Base-by-base conservation (phyloP, 1,284 basidiomycete genomes). In the Fomitopsis betulina region DNA sequence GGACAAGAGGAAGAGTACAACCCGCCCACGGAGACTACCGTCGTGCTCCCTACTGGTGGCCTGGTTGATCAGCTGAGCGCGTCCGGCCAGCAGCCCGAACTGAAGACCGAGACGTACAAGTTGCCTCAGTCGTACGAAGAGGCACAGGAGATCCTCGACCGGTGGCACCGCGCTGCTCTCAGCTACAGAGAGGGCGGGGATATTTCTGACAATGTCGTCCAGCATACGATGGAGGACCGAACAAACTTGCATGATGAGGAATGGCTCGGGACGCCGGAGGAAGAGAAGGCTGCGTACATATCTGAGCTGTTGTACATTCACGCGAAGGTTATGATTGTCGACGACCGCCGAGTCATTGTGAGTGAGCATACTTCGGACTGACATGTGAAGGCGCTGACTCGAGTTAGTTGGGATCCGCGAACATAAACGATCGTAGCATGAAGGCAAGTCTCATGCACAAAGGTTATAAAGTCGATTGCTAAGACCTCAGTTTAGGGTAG, bases 281-380 rank as follows among this genome's bases (percentile, higher is more conserved):
- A 95, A 69, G 95, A 98, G 75, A 75, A 86, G 59, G 79, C 86
- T 62, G 84, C 87, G 77, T 93, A 66, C 63, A 86, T 95, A 21
- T 87, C 91, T 12, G 92, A 96, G 77, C 71, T 93, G 64, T 72
- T 91, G n/a, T 90, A 91, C 67, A 92, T 93, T 61, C 89, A 93
- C 70, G 84, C 83, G 35, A 91, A 93, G 75, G 68, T 96, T 23
- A 95, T 97, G 94, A 93, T 97, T 60, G 92, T 96, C 23, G 95
- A 98, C 68, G 95, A 97, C 70, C 79, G 85, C 19, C 80, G 86
- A 38, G 92, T 96, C 40, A 92, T 97, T 65, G 89, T 92, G 64
- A 59, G 89, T 79, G 13, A 5, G 13, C 13, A 15, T 37, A 37
- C n/a, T n/a, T n/a, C n/a, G 9, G 35, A 37, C 35, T 37, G 9